Percentiles rank a stretch among this genome's conserved stretches.
Conservation (phyloP, 2,329 filamentous ascomycete species). For the Exutisphaerella laricina region DNA sequence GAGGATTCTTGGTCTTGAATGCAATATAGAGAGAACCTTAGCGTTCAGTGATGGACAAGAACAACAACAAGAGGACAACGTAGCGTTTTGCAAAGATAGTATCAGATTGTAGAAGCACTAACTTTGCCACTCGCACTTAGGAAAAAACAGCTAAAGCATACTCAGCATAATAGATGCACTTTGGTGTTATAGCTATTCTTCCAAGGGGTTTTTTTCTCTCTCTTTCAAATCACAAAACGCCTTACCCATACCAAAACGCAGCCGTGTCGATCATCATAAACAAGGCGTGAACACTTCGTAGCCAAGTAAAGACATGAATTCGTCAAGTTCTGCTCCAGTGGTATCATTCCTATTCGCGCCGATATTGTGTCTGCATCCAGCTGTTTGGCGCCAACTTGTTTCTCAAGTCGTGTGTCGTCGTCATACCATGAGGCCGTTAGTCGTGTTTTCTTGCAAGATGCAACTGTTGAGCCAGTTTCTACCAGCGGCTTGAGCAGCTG, state of each 20-base stretch:
- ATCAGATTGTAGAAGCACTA: neutral
- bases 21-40: too few relatives aligned
- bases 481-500: conserved; percentile 31
- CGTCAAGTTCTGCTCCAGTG: neutral
- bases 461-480: conserved; percentile 11
- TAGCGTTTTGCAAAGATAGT: too few relatives aligned
- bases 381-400: neutral
- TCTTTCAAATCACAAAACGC: neutral
- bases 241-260: neutral
- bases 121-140: neutral
- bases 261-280: neutral
- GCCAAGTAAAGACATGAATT: conserved; percentile 5
- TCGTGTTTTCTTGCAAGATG: conserved; percentile 3
- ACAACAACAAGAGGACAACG: too few relatives aligned
- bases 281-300: conserved; percentile 4
- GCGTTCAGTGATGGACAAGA: too few relatives aligned
- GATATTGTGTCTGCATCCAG: neutral
- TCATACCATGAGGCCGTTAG: conserved; percentile 6
- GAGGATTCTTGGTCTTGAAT: too few relatives aligned
- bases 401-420: conserved; percentile 3
- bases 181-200: neutral
- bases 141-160: neutral
- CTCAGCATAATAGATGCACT: neutral
- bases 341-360: neutral
- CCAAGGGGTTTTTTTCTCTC: neutral